These are phyloP conservation scores for Collariella sp. DNA, from an alignment of 495 filamentous ascomycete species.

Conservation along the genomic window DNA sequence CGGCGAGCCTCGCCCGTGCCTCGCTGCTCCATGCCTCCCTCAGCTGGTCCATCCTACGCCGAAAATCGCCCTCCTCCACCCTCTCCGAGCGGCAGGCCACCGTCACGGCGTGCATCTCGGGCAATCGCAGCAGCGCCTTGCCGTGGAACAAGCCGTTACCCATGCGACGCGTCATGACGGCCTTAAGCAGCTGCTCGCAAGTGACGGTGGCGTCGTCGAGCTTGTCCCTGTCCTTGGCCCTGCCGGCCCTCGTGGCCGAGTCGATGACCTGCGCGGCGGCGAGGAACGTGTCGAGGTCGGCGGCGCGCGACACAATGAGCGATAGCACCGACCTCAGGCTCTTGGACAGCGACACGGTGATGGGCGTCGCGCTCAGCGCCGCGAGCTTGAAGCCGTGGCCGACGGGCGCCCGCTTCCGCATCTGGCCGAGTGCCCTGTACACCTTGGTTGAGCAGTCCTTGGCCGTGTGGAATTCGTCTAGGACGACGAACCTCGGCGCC, in stretches of 20 bases:
- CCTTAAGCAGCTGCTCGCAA: neutral
- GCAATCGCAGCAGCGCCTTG: neutral
- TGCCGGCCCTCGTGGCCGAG: neutral
- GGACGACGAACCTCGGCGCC: constrained; percentile 7
- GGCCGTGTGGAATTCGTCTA: constrained; percentile 7
- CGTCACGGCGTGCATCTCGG: no score
- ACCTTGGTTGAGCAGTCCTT: neutral
- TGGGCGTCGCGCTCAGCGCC: no score
- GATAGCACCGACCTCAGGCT: neutral
- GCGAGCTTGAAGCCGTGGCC: no score
- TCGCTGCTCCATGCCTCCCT: neutral
- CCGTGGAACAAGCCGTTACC: neutral
- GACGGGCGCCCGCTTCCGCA: no score
- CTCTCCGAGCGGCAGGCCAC: neutral
- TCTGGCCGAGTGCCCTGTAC: neutral
- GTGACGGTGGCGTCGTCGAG: neutral
- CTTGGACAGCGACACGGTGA: no score
- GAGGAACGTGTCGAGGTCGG: neutral
- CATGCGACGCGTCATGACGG: neutral
- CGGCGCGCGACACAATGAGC: neutral
- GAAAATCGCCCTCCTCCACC: neutral
- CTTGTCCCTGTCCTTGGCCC: neutral
- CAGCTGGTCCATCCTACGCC: neutral
- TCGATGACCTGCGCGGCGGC: neutral
- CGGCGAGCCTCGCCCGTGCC: no score